A percentile compares a stretch with the other conserved stretches of the same genome.
These are phyloP conservation scores for Colletotrichum phormii DNA, from an alignment of 2,329 filamentous ascomycete genomes.

Conservation along the genomic window DNA sequence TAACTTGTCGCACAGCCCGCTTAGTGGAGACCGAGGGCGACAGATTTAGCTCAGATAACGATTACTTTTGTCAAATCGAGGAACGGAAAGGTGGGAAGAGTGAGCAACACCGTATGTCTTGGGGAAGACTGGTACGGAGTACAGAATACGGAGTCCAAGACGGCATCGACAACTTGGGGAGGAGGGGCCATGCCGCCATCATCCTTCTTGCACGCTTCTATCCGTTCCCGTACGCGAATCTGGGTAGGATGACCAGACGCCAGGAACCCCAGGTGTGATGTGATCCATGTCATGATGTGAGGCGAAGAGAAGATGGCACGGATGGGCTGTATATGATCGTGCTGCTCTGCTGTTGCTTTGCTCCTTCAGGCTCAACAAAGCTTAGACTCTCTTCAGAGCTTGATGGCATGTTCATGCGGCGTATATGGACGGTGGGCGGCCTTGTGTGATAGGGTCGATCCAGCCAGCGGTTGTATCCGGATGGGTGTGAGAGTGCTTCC, in stretches of 20 bases:
- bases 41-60: constrained; percentile 28
- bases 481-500: constrained; percentile 13
- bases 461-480: constrained; percentile 15
- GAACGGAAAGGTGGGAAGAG: constrained; percentile 18
- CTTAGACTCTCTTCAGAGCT: not conserved
- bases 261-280: not conserved
- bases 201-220: not conserved
- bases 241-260: not conserved
- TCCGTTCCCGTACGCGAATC: not conserved
- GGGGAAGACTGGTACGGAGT: constrained; percentile 14
- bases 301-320: not conserved
- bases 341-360: not conserved
- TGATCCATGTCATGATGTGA: constrained; percentile 17
- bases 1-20: constrained; percentile 32
- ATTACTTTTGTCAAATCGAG: constrained; percentile 19
- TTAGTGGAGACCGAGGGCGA: constrained; percentile 22
- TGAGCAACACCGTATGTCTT: constrained; percentile 31
- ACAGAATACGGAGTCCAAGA: constrained; percentile 16
- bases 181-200: not conserved
- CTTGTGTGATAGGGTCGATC: constrained; percentile 8
- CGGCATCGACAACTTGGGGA: not conserved
- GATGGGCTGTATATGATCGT: not conserved
- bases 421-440: not conserved
- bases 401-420: constrained; percentile 3
- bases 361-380: constrained; percentile 1